phyloP scores from a whole-genome alignment of 2,329 filamentous ascomycete species.

The Diaporthe humulicola region DNA sequence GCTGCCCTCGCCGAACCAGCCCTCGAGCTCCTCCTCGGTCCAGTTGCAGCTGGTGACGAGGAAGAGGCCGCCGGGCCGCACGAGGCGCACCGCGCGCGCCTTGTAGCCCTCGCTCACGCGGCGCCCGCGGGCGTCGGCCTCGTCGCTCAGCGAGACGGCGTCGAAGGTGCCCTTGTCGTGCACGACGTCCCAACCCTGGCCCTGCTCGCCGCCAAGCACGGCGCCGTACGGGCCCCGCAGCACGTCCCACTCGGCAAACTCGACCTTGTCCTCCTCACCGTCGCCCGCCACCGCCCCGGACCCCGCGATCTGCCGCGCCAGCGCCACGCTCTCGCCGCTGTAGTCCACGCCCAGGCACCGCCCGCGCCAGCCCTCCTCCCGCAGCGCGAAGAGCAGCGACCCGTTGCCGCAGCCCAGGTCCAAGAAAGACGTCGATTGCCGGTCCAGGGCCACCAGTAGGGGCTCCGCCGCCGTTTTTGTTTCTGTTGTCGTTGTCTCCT shows the following conservation, averaged over 20 bases:
- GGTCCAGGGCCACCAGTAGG: slow-evolving; percentile 37
- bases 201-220: slow-evolving; percentile 48
- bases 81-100: slow-evolving; percentile 74
- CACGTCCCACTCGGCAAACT: slow-evolving; percentile 74
- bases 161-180: slow-evolving; percentile 99
- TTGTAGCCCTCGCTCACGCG: slow-evolving; percentile 83
- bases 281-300: slow-evolving; percentile 39
- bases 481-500: slow-evolving; percentile 14
- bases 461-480: too few relatives aligned
- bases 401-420: slow-evolving; percentile 97
- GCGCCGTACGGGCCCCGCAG: slow-evolving; percentile 57
- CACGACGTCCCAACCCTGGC: slow-evolving; percentile 83
- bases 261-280: slow-evolving; percentile 46
- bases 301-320: slow-evolving; percentile 76
- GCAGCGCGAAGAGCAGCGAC: slow-evolving; percentile 85
- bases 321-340: slow-evolving; percentile 77
- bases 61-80: slow-evolving; percentile 79
- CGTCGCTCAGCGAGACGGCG: slow-evolving; percentile 83
- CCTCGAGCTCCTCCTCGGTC: slow-evolving; percentile 87
- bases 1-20: slow-evolving; percentile 74
- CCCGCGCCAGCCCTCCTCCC: slow-evolving; percentile 75
- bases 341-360: slow-evolving; percentile 91
- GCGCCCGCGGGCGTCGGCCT: slow-evolving; percentile 63
- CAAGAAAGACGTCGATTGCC: slow-evolving; percentile 71
- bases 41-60: slow-evolving; percentile 97